These are phyloP conservation scores for Periconia sp. DNA, from an alignment of 2,329 filamentous ascomycete species.

Conservation along the genomic window DNA sequence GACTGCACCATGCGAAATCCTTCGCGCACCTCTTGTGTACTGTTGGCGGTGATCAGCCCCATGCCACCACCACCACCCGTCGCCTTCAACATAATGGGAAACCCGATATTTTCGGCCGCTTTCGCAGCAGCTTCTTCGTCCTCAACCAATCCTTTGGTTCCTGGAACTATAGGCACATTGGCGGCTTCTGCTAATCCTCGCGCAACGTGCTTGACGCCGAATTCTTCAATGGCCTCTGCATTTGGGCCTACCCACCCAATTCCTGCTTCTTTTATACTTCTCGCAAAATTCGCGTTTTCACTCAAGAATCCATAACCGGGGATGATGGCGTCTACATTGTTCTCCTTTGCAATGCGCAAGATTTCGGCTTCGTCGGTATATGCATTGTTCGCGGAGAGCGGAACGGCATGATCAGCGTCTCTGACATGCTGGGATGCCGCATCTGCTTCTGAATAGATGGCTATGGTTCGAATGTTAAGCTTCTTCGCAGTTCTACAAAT, in stretches of 20 bases:
- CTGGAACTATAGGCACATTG: constrained; percentile 58
- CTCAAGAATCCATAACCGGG: constrained; percentile 69
- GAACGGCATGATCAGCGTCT: constrained; percentile 55
- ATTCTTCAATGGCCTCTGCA: constrained; percentile 54
- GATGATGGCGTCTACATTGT: constrained; percentile 59
- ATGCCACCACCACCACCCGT: constrained; percentile 68
- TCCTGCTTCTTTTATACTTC: constrained; percentile 54
- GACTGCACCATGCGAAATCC: constrained; percentile 74
- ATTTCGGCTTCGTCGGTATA: constrained; percentile 54
- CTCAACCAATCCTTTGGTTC: constrained; percentile 52
- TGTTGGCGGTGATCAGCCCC: constrained; percentile 76
- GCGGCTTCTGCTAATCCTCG: constrained; percentile 56
- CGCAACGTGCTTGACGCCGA: constrained; percentile 63
- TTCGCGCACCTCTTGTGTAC: constrained; percentile 67
- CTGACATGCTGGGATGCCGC: constrained; percentile 57
- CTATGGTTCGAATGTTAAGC: constrained; percentile 55
- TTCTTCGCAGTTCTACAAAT: constrained; percentile 55
- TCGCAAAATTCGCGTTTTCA: constrained; percentile 65
- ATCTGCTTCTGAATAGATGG: constrained; percentile 62
- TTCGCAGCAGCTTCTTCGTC: constrained; percentile 51
- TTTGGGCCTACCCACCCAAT: constrained; percentile 63
- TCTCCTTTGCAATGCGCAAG: constrained; percentile 54
- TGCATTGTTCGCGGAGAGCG: constrained; percentile 53
- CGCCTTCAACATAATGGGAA: constrained; percentile 66
- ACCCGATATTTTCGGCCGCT: constrained; percentile 50